Evolutionary conservation across 2,329 filamentous ascomycete species (phyloP).

Genomic region (Pezizomycotina sp.): DNA sequence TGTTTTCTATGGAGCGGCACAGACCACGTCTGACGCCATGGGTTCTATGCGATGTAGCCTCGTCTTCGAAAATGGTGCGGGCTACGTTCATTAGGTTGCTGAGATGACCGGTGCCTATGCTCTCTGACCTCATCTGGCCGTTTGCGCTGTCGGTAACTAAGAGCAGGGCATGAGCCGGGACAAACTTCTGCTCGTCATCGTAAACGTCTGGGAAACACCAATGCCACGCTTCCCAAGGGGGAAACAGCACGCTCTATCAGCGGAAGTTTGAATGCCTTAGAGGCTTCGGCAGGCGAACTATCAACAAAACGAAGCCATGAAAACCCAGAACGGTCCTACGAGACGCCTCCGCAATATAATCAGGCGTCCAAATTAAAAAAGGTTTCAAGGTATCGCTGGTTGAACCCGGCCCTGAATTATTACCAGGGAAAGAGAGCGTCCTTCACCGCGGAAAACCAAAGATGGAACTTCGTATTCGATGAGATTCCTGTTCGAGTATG

Average conservation of each 20-base stretch:
- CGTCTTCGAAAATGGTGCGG: conserved; percentile 44
- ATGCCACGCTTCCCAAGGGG: conserved; percentile 39
- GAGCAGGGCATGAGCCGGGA: conserved; percentile 62
- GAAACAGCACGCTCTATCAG: conserved; percentile 56
- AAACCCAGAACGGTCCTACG: conserved; percentile 47
- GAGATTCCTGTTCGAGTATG: conserved; percentile 71
- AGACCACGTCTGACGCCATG: conserved; percentile 58
- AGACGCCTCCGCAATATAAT: conserved; percentile 53
- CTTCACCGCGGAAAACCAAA: conserved; percentile 65
- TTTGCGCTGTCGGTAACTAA: conserved; percentile 58
- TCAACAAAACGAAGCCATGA: conserved; percentile 84
- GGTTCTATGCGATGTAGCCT: conserved; percentile 66
- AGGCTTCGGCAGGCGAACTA: conserved; percentile 54
- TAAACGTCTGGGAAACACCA: conserved; percentile 51
- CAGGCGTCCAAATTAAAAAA: conserved; percentile 56
- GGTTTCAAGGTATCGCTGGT: conserved; percentile 50
- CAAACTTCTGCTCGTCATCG: conserved; percentile 46
- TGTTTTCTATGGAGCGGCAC: conserved; percentile 74
- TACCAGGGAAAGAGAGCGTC: conserved; percentile 56
- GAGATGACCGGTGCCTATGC: conserved; percentile 57
- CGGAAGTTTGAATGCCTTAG: conserved; percentile 49
- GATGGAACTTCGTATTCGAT: conserved; percentile 74
- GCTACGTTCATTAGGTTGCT: conserved; percentile 65
- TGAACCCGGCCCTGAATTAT: conserved; percentile 67
- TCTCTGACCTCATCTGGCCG: conserved; percentile 48